A percentile compares a stretch with the other conserved stretches of the same genome.
phyloP scores from a whole-genome alignment of 345 rosid genomes.

The Arabidopsis arenosa region DNA sequence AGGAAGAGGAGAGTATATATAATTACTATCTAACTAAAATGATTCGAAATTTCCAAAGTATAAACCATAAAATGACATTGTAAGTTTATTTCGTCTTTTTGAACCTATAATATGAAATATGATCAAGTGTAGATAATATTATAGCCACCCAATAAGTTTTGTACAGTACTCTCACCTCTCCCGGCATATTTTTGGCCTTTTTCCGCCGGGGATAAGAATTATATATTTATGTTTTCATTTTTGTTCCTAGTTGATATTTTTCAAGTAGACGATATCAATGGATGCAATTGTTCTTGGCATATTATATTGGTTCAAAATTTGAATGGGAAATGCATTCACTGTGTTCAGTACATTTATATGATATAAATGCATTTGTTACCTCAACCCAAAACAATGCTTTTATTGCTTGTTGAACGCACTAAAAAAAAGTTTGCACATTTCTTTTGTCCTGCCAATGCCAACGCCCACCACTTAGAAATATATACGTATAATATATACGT shows the following conservation, averaged over 20 bases:
- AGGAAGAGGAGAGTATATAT: conserved; percentile 24
- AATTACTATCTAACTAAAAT: conserved; percentile 25
- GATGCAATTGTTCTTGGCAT: not conserved
- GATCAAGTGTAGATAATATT: conserved; percentile 40
- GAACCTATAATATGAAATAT: conserved; percentile 18
- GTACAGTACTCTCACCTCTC: conserved; percentile 27
- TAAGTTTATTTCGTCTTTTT: conserved; percentile 22
- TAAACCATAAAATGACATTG: conserved; percentile 1
- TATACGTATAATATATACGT: not conserved
- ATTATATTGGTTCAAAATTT: conserved; percentile 5
- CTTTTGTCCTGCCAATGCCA: conserved; percentile 11
- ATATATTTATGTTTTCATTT: not conserved
- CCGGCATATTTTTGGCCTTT: conserved; percentile 6
- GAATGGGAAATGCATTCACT: conserved; percentile 22
- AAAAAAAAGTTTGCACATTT: not conserved
- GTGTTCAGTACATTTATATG: conserved; percentile 23
- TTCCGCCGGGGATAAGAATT: conserved; percentile 11
- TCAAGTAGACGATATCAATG: conserved; percentile 4
- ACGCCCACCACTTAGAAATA: not conserved
- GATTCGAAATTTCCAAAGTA: conserved; percentile 4
- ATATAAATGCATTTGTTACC: conserved; percentile 29
- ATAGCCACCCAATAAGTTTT: conserved; percentile 26
- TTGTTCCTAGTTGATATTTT: not conserved
- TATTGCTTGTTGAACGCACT: conserved; percentile 34
- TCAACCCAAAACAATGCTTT: conserved; percentile 26